Evolutionary conservation across 169 alveolate species (phyloP), one percentile per base, ranked within the genome.

Genomic region (Cryptosporidium baileyi): DNA sequence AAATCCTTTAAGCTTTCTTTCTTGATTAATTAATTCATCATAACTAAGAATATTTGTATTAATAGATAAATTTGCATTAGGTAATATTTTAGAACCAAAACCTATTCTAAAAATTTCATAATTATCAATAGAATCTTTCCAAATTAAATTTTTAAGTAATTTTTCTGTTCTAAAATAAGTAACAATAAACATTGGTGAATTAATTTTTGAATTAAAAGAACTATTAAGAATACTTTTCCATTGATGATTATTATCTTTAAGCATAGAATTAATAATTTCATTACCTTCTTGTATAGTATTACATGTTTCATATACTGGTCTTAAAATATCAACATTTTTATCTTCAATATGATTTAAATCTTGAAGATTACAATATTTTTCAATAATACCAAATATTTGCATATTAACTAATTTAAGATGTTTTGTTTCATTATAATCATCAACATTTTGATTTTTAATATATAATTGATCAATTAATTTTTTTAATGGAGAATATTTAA

Each of bases 31-130:
- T 34, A 74, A 34, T 13, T 74, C 85, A 22, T n/a, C 30, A 26
- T 74, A 54, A 22, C 57, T 32, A 19, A 74, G 26, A 9, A 38
- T 38, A 22, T 51, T 51, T 28, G 43, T 22, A 17, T 24, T 24
- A 22, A 30, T 30, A 1, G 51, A 65, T 19, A 32, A 51, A 5
- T 43, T 17, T 5, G 85, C 17, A 19, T 74, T 74, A 8, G 85
- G 85, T 19, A 74, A n/a, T n/a, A 54, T 22, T 74, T 32, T 74
- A 6, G 85, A 74, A 0, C 85, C 85, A 43, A 52, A 74, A 11
- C 85, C 85, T 3, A 54, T 30, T 22, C 43, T 51, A 51, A 45
- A 65, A 32, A 65, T 26, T 32, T 65, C 24, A 57, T 17, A 57
- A 28, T 13, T 24, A 30, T 30, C 43, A 47, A 47, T 26, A 19